phyloP scores from a whole-genome alignment of 2,329 filamentous ascomycete species.

The Penicillium crustosum region DNA sequence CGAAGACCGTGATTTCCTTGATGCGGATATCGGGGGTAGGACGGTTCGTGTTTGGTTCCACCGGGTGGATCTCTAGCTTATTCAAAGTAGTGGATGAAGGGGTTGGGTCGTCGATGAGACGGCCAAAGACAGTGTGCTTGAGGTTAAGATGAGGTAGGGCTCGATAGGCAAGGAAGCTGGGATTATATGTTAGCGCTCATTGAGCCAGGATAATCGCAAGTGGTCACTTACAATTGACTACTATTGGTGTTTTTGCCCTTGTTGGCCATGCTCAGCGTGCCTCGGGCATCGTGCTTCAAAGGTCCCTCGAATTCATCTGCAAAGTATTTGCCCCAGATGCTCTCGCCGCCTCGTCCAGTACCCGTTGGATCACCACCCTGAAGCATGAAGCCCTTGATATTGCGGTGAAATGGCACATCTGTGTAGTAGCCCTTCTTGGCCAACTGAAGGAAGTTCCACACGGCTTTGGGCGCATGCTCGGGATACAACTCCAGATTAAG shows the following conservation, averaged over 20 bases:
- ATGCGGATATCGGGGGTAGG: slow-evolving; percentile 79
- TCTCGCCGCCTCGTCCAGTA: slow-evolving; percentile 84
- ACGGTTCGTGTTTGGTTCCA: slow-evolving; percentile 69
- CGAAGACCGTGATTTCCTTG: slow-evolving; percentile 77
- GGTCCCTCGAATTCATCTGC: slow-evolving; percentile 91
- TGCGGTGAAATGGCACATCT: slow-evolving; percentile 81
- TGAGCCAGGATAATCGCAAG: neutral
- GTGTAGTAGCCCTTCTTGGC: slow-evolving; percentile 89
- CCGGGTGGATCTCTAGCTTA: slow-evolving; percentile 73
- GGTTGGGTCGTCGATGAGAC: slow-evolving; percentile 67
- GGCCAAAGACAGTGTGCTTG: slow-evolving; percentile 96
- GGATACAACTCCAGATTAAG: slow-evolving; percentile 87
- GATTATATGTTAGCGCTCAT: slow-evolving; percentile 3
- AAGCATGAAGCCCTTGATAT: slow-evolving; percentile 96
- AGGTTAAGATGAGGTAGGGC: slow-evolving; percentile 80
- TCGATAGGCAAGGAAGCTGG: slow-evolving; percentile 81
- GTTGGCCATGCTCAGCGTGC: slow-evolving; percentile 91
- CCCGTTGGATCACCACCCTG: slow-evolving; percentile 94
- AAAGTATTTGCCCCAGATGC: slow-evolving; percentile 93
- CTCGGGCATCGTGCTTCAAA: slow-evolving; percentile 75
- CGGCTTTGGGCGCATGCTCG: slow-evolving; percentile 85
- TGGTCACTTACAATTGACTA: slow-evolving; percentile 65
- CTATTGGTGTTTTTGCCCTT: slow-evolving; percentile 98
- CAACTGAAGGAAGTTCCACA: slow-evolving; percentile 94
- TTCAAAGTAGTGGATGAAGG: slow-evolving; percentile 55